A percentile compares a stretch with the other conserved stretches of the same genome.
Evolutionary conservation across 768 basidiomycete species (phyloP).

Genomic region (Paxillus involutus): DNA sequence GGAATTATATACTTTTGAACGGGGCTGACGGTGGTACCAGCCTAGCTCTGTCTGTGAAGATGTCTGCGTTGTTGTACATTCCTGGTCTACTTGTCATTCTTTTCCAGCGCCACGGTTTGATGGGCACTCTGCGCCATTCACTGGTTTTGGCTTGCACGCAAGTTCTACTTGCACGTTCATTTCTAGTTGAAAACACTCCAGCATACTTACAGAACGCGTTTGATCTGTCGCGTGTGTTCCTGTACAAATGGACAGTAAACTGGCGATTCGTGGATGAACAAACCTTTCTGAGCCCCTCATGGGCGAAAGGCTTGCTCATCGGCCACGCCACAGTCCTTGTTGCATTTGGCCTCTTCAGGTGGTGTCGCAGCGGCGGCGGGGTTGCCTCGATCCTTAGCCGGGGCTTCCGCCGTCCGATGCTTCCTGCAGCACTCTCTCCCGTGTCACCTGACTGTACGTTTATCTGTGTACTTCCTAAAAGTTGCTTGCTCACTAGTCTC

Average conservation of each 20-base stretch:
- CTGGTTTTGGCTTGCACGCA: constrained; percentile 43
- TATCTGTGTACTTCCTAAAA: not conserved
- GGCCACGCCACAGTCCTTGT: constrained; percentile 62
- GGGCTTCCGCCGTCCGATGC: constrained; percentile 51
- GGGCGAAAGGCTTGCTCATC: constrained; percentile 61
- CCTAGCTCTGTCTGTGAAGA: constrained; percentile 85
- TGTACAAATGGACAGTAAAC: constrained; percentile 98
- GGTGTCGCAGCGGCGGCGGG: constrained; percentile 79
- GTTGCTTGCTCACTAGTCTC: constrained; percentile 12
- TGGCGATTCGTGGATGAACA: constrained; percentile 87
- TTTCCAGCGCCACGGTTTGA: constrained; percentile 69
- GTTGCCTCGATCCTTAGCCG: constrained; percentile 51
- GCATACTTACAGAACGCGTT: constrained; percentile 80
- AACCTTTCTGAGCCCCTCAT: constrained; percentile 65
- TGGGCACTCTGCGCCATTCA: constrained; percentile 50
- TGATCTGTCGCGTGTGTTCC: constrained; percentile 83
- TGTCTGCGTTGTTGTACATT: constrained; percentile 89
- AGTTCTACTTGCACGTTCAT: constrained; percentile 64
- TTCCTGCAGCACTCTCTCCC: constrained; percentile 44
- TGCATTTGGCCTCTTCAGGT: constrained; percentile 67
- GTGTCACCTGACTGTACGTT: constrained; percentile 67
- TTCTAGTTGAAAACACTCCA: constrained; percentile 56
- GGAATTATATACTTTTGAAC: not conserved
- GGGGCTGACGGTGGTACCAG: constrained; percentile 8
- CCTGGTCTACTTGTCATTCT: constrained; percentile 84